phyloP scores from a whole-genome alignment of 768 basidiomycete genomes.

The Leccinum subtestaceum region DNA sequence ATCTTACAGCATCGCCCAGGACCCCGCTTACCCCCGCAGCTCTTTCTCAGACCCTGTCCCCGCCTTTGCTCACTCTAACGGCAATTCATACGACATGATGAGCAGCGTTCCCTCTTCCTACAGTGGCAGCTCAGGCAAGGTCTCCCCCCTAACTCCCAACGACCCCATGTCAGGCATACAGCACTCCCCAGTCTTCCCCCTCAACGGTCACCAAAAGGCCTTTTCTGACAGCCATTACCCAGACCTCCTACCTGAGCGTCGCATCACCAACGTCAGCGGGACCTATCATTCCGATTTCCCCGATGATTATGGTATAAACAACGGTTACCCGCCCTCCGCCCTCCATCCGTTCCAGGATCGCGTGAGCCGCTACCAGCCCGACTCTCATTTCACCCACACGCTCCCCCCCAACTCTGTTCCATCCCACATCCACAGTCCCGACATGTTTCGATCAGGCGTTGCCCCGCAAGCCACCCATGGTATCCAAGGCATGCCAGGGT shows the following conservation, averaged over 20 bases:
- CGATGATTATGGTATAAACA: slow-evolving; percentile 59
- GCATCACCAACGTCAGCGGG: slow-evolving; percentile 44
- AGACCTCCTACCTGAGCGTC: slow-evolving; percentile 61
- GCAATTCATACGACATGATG: slow-evolving; percentile 64
- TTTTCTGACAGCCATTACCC: slow-evolving; percentile 53
- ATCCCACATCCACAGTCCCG: slow-evolving; percentile 51
- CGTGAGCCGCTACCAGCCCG: slow-evolving; percentile 52
- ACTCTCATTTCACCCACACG: slow-evolving; percentile 49
- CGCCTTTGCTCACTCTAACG: slow-evolving; percentile 51
- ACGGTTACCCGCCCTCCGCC: slow-evolving; percentile 46
- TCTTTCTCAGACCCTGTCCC: slow-evolving; percentile 61
- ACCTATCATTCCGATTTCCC: slow-evolving; percentile 58
- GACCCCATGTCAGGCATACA: slow-evolving; percentile 61
- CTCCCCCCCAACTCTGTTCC: slow-evolving; percentile 41
- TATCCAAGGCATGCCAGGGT: slow-evolving; percentile 52
- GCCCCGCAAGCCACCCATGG: slow-evolving; percentile 68
- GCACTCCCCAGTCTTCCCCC: slow-evolving; percentile 51
- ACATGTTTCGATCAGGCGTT: slow-evolving; percentile 60
- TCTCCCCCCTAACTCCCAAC: slow-evolving; percentile 70
- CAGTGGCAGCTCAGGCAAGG: slow-evolving; percentile 60
- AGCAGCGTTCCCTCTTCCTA: slow-evolving; percentile 60
- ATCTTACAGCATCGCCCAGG: slow-evolving; percentile 50
- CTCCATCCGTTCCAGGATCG: slow-evolving; percentile 62
- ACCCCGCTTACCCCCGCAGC: slow-evolving; percentile 56
- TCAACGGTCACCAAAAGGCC: slow-evolving; percentile 47